Evolutionary conservation across 2,329 filamentous ascomycete genomes (phyloP), one percentile per base, ranked within the genome.

Genomic region (Cercospora nicotianae): DNA sequence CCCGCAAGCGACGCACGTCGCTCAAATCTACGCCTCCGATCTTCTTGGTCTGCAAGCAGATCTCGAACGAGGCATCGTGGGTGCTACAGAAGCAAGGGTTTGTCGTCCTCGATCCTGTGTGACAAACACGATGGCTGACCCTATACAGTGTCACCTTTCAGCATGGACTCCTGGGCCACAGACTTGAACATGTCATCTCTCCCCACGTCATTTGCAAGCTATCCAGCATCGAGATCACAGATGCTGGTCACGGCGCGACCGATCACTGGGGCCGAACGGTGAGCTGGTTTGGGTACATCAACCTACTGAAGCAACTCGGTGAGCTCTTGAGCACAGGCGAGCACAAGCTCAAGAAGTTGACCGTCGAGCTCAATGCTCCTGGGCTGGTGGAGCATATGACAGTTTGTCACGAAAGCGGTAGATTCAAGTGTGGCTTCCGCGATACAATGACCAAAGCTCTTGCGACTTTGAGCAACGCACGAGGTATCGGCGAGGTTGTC

Each of bases 201-300:
- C 39, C 61, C 3, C 60, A 60, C 10, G 59, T 75, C 28, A 68
- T 78, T 23, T 72, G 70, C 33, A 74, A 71, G n/a, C 60, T 78
- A 28, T 62, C 67, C 55, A 68, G 68, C 63, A 72, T 97, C 81
- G 90, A 91, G 72, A 87, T 99, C 67, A 93, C 97, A 78, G 88
- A 89, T 13, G 85, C 90, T 69, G 95, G 94, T 13, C 94, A 91
- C 79, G 82, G 97, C 28, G 89, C 97, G 65, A 85, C 98, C 69
- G 18, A 70, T 31, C 45, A 65, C 36, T 65, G 62, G 26, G 69
- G 68, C 16, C 65, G 73, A 4, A 23, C 65, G 8, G 45, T 55
- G 10, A 72, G 70, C 31, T 78, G 76, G 73, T 28, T 60, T 42
- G 77, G 77, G 10, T 73, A 77, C 65, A 75, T 72, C 61, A 67